Evolutionary conservation across 129 eudicot genomes (phyloP), one percentile per base, ranked within the genome.

Genomic region (Deinandra increscens): DNA sequence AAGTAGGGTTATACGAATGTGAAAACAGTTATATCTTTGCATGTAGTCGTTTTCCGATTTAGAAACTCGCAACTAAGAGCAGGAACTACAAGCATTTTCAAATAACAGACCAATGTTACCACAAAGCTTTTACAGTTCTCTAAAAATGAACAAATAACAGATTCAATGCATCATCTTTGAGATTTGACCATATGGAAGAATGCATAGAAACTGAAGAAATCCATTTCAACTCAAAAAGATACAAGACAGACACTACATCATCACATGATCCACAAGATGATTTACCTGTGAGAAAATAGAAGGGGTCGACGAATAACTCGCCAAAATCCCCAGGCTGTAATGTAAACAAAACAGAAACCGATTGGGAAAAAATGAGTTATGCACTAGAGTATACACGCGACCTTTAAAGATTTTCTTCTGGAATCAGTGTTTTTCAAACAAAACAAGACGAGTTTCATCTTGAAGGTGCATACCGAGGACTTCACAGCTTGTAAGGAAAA

Each of bases 311-410:
- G 46, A 38, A 50, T 41, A n/a, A 62, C 38, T 64, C 44, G 15
- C 31, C 31, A 26, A 26, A 39, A 39, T 17, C 49, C 53, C 44
- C 33, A 39, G 6, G 10, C n/a, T n/a, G n/a, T n/a, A n/a, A n/a
- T 41, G 64, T 41, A 64, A 75, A 46, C 10, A 42, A 76, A 60
- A 76, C 12, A 68, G 9, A 26, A 74, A 58, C 23, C 26, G 19
- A 39, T 60, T 39, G 55, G 42, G 61, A 53, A 65, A 42, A 53
- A 65, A 70, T 56, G 66, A 45, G 76, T 72, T 72, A 59, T 72
- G 77, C 26, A 53, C 79, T 69, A 77, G 66, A 77, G 81, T 77
- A 77, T 77, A 77, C 81, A 77, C 81, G 62, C 22, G 42, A 59
- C 65, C 64, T 55, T 66, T 64, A 60, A 46, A 42, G 43, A 49